Base-by-base conservation (phyloP, 192 early-diverging fungal species). In the Hyaloraphidium curvatum region DNA sequence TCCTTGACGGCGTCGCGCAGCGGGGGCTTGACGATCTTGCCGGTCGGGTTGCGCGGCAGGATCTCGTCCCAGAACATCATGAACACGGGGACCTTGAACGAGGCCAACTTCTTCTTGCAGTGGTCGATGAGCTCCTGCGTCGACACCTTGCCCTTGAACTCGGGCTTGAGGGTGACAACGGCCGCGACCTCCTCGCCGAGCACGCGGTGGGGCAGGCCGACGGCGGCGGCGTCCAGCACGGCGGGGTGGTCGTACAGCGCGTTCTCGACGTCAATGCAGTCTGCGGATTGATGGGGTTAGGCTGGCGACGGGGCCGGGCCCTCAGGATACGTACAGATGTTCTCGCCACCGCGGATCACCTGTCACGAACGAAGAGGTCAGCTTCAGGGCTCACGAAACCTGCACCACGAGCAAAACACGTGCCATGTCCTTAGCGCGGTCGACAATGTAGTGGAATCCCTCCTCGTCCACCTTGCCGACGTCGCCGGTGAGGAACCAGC, bases 401-500 rank as follows among this genome's bases (percentile, higher is more conserved):
- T 9, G 43, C 23, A 25, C 14, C 11, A 25, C 19, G 14, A 48
- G 14, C 19, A 14, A 48, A 19, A 21, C 43, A 25, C 7, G 17
- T 48, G 7, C 14, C 60, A 59, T 57, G 40, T 60, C 59, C 40
- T 60, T 60, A 5, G 59, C 55, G 13, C 59, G 56, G 40, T 60
- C 59, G 11, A 60, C 25, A 50, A 65, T 55, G 26, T 35, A 33
- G 4, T 43, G 3, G n/a, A 28, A 56, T 17, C 62, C 62, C 3
- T 55, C 52, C 21, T 62, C 50, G 28, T 58, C 52, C 1, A 62
- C 16, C 4, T 14, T 11, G 26, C 53, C 56, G 33, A 64, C 28
- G 30, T 64, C 62, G 25, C 62, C 62, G 21, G 61, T 64, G 30
- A 39, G 35, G 40, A 64, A 50, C 58, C 58, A 64, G 14, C 62